phyloP scores from a whole-genome alignment of 140 eudicot genomes.

The Senecio squalidus region DNA sequence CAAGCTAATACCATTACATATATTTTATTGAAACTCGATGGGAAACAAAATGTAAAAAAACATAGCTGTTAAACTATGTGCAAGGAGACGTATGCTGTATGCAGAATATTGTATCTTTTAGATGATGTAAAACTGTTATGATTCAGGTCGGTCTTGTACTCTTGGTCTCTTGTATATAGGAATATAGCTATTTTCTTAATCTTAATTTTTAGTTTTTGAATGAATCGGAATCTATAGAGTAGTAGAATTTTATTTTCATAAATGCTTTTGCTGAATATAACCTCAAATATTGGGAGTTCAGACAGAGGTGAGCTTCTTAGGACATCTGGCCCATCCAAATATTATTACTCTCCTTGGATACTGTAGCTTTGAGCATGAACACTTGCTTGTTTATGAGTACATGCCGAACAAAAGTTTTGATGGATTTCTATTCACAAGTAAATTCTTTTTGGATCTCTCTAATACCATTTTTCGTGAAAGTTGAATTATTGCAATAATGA shows the following conservation, averaged over 20 bases:
- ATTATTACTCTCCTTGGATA: conserved; percentile 20
- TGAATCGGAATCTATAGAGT: not conserved
- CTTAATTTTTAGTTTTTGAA: not conserved
- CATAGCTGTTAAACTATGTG: too few relatives aligned
- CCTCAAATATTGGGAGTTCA: too few relatives aligned
- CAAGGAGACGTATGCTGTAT: too few relatives aligned
- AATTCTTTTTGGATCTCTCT: not conserved
- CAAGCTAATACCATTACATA: too few relatives aligned
- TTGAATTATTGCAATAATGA: not conserved
- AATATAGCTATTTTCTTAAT: too few relatives aligned
- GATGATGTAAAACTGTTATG: too few relatives aligned
- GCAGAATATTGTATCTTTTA: too few relatives aligned
- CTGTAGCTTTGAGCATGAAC: not conserved
- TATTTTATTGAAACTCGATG: too few relatives aligned
- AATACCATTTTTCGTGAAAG: not conserved
- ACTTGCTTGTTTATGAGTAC: conserved; percentile 22
- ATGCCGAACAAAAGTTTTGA: conserved; percentile 9
- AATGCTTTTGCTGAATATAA: not conserved
- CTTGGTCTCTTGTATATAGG: too few relatives aligned
- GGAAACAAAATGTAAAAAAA: too few relatives aligned
- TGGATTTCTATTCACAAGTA: conserved; percentile 9
- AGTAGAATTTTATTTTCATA: not conserved
- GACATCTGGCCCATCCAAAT: conserved; percentile 24
- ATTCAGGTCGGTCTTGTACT: too few relatives aligned
- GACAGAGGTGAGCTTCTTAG: conserved; percentile 15